Percentiles rank a stretch among this genome's conserved stretches.
phyloP scores from a whole-genome alignment of 1,284 basidiomycete genomes.

The Microbotryomycetes sp. region DNA sequence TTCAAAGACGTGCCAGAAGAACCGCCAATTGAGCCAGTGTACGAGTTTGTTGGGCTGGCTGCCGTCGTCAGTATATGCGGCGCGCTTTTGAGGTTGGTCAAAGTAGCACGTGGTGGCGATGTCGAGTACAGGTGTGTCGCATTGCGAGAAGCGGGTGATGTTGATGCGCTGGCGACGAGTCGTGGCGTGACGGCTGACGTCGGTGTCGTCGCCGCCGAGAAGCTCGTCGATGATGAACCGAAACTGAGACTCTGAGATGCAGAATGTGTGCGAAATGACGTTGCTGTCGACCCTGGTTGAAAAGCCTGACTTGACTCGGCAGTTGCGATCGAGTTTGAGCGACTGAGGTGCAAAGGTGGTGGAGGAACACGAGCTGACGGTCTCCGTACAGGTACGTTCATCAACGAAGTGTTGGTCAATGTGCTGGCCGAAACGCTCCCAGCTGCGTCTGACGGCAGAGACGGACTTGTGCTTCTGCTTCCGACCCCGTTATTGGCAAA shows the following conservation, averaged over 20 bases:
- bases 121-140: not conserved
- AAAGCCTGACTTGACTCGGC: not conserved
- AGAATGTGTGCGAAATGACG: conserved; percentile 1
- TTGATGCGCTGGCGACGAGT: conserved; percentile 27
- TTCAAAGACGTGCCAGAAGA: not conserved
- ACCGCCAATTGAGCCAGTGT: not conserved
- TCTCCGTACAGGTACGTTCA: conserved; percentile 4
- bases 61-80: conserved; percentile 27
- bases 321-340: conserved; percentile 22
- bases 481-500: conserved; percentile 1
- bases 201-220: conserved; percentile 31
- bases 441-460: conserved; percentile 1
- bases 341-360: conserved; percentile 35
- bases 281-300: no score
- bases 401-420: no score
- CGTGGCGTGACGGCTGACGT: conserved; percentile 8
- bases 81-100: not conserved
- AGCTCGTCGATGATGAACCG: conserved; percentile 2
- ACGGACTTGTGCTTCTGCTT: conserved; percentile 11
- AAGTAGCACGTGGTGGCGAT: not conserved
- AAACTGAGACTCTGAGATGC: no score
- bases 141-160: conserved; percentile 47
- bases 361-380: conserved; percentile 33
- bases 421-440: not conserved
- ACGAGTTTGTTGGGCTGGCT: conserved; percentile 14